Percentiles rank a stretch among this genome's conserved stretches.
Conservation (phyloP, 495 filamentous ascomycete genomes). For the Coniosporium apollinis region DNA sequence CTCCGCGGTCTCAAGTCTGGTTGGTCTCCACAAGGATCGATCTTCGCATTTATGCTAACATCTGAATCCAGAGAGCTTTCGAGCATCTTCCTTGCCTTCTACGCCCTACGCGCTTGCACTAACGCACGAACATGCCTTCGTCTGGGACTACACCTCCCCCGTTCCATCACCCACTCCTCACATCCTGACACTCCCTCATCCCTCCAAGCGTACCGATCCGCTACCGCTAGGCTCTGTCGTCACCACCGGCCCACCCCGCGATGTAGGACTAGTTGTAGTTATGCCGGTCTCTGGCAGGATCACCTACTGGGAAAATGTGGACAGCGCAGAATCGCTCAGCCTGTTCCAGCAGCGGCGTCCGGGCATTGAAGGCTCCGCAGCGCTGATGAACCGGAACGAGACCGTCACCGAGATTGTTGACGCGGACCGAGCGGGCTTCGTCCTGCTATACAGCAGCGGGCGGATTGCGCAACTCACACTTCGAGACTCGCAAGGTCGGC, state of each 20-base stretch:
- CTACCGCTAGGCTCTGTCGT: constrained; percentile 71
- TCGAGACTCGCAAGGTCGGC: constrained; percentile 69
- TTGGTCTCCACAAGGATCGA: constrained; percentile 17
- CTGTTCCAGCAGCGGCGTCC: constrained; percentile 58
- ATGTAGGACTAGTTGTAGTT: constrained; percentile 71
- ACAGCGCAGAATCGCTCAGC: constrained; percentile 59
- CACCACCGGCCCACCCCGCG: constrained; percentile 48
- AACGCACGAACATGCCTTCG: constrained; percentile 60
- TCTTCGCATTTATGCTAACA: constrained; percentile 31
- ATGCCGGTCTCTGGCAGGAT: constrained; percentile 70
- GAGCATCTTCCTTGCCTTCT: constrained; percentile 13
- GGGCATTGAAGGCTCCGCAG: constrained; percentile 56
- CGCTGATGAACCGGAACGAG: constrained; percentile 63
- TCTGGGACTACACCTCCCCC: constrained; percentile 63
- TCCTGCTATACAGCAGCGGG: constrained; percentile 68
- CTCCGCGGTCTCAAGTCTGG: constrained; percentile 30
- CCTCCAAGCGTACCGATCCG: constrained; percentile 45
- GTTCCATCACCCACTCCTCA: constrained; percentile 39
- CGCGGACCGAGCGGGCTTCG: constrained; percentile 71
- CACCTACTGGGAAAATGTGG: constrained; percentile 87
- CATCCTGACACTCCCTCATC: constrained; percentile 55
- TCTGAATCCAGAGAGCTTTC: constrained; percentile 8
- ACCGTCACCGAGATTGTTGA: constrained; percentile 57
- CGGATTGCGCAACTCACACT: constrained; percentile 71
- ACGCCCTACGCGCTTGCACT: constrained; percentile 52